Base-by-base conservation (phyloP, 2,329 filamentous ascomycete genomes). In the Cryphonectria carpinicola region DNA sequence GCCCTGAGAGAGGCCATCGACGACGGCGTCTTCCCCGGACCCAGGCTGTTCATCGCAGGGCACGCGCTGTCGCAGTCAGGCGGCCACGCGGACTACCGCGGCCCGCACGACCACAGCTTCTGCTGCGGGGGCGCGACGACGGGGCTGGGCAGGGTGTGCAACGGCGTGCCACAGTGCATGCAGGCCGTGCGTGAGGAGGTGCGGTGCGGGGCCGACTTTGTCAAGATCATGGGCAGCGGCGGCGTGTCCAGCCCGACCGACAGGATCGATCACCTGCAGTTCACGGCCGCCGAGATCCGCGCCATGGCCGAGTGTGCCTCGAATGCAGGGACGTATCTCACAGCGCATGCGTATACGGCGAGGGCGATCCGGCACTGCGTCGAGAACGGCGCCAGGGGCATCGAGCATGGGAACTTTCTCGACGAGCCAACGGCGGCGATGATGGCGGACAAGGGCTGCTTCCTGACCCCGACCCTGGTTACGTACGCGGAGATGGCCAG, bases 141-240 rank as follows among this genome's bases (percentile, higher is more conserved):
- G 0, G 79, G 79, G 6, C 74, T 84, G 7, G 84, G 83, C 14
- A 63, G 70, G 68, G 39, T 87, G 4, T 83, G 81, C 71, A 84
- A 88, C 74, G 84, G 86, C 1, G 83, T 86, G 0, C 77, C 84
- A 0, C 81, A 86, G 71, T 88, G 86, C 74, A 79, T 86, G 69
- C 81, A 82, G 65, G 82, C 80, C 41, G 83, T 82, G 0, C 80
- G 86, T 8, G 85, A 88, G 70, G 82, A 88, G 75, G 74, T 89
- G 1, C 78, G 86, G 2, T 78, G 77, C 17, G 86, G 86, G 1
- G 81, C 83, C 0, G 84, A 88, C 74, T 88, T 88, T 73, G 83
- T 89, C 77, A 89, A 88, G 77, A 86, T 89, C 73, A 88, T 88
- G 86, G 80, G 81, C 3, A 82, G 81, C 1, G 86, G 87, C 0